Evolutionary conservation across 805 yeast genomes (phyloP).

Genomic region (Wickerhamiella vanderwaltii): DNA sequence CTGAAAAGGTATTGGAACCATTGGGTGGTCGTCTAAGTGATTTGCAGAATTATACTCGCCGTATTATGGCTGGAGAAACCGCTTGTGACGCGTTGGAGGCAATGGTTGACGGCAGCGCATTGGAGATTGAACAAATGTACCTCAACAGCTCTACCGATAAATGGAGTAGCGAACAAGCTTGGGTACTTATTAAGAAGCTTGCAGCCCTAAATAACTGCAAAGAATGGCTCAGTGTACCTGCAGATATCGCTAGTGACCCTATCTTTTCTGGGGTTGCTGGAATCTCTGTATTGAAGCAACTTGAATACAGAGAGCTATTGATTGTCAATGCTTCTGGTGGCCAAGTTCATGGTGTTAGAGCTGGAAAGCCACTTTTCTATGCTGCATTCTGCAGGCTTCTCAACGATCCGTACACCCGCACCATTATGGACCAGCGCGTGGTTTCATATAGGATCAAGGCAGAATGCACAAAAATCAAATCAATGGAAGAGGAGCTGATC

Average conservation of each 20-base stretch:
- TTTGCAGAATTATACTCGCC: slow-evolving; percentile 76
- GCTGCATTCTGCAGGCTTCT: slow-evolving; percentile 67
- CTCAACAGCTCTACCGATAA: slow-evolving; percentile 32
- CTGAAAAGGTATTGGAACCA: slow-evolving; percentile 38
- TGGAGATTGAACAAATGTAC: slow-evolving; percentile 76
- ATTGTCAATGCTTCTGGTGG: slow-evolving; percentile 68
- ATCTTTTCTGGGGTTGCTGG: slow-evolving; percentile 35
- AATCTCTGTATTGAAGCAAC: slow-evolving; percentile 40
- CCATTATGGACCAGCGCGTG: slow-evolving; percentile 53
- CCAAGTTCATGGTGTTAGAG: slow-evolving; percentile 46
- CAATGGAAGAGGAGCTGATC: slow-evolving; percentile 61
- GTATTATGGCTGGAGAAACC: slow-evolving; percentile 77
- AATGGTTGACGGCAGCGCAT: slow-evolving; percentile 74
- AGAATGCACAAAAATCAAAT: slow-evolving; percentile 50
- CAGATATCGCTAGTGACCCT: slow-evolving; percentile 23
- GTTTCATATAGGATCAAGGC: slow-evolving; percentile 40
- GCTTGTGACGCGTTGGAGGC: slow-evolving; percentile 65
- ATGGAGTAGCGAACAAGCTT: slow-evolving; percentile 71
- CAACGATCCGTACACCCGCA: slow-evolving; percentile 42
- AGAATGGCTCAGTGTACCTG: slow-evolving; percentile 18
- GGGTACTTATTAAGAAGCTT: slow-evolving; percentile 64
- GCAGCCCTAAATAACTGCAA: slow-evolving; percentile 26
- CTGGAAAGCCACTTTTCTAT: slow-evolving; percentile 74
- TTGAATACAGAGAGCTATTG: slow-evolving; percentile 72
- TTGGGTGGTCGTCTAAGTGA: slow-evolving; percentile 94